These are phyloP conservation scores for Brettanomyces naardenensis DNA, from an alignment of 805 yeast genomes.

Conservation along the genomic window DNA sequence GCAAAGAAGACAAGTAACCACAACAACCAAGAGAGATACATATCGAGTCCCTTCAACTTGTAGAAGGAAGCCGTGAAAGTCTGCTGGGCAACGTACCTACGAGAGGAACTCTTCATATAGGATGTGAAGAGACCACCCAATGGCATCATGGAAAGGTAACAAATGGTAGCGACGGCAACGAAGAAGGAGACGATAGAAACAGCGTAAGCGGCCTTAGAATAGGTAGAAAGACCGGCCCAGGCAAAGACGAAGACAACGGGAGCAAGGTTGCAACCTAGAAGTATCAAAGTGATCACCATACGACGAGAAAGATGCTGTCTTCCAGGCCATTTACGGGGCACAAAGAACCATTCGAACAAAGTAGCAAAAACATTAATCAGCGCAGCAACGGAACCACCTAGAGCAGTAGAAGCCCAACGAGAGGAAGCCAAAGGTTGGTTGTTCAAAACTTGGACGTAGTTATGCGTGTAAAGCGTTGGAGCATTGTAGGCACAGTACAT, in stretches of 20 bases:
- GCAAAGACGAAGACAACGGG: conserved; percentile 83
- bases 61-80: conserved; percentile 91
- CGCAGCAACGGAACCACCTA: conserved; percentile 87
- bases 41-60: conserved; percentile 75
- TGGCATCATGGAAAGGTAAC: conserved; percentile 92
- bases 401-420: conserved; percentile 86
- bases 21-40: conserved; percentile 91
- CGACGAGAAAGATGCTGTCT: conserved; percentile 94
- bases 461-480: conserved; percentile 81
- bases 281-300: conserved; percentile 59
- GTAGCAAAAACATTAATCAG: conserved; percentile 82
- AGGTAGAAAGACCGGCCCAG: conserved; percentile 59
- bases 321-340: conserved; percentile 98
- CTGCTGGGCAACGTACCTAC: conserved; percentile 88
- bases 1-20: conserved; percentile 90
- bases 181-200: conserved; percentile 85
- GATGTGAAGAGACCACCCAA: conserved; percentile 93
- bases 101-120: conserved; percentile 76
- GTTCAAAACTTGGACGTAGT: conserved; percentile 75
- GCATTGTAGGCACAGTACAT: conserved; percentile 91
- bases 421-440: conserved; percentile 87
- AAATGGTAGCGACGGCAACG: conserved; percentile 73
- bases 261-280: conserved; percentile 68
- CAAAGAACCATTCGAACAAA: conserved; percentile 87
- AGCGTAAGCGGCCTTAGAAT: conserved; percentile 65